A percentile compares a stretch with the other conserved stretches of the same genome.
Evolutionary conservation across 75 land plant genomes (phyloP).

Genomic region (Pinus taeda): DNA sequence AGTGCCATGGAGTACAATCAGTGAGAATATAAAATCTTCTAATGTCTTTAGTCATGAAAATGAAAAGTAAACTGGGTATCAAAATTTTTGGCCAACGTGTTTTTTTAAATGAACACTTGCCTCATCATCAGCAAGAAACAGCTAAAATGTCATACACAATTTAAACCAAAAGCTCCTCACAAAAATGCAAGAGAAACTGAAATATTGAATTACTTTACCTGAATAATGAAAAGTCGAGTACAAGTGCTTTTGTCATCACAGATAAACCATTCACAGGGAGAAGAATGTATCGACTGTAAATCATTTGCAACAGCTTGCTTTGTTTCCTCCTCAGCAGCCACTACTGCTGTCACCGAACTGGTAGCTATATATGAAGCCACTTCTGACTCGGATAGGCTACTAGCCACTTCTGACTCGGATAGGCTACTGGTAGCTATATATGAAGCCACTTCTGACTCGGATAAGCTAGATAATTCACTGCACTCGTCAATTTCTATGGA

Average conservation of each 20-base stretch:
- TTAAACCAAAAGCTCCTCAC: no score
- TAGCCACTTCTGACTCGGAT: no score
- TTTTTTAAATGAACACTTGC: no score
- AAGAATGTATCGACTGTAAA: slow-evolving; percentile 48
- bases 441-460: no score
- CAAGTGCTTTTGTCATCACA: slow-evolving; percentile 63
- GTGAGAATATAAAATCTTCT: not conserved
- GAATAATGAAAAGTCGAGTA: slow-evolving; percentile 77
- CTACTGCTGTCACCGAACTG: slow-evolving; percentile 59
- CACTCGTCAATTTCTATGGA: not conserved
- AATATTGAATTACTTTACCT: slow-evolving; percentile 35
- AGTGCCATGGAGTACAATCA: not conserved
- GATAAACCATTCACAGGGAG: slow-evolving; percentile 92
- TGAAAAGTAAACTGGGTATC: no score
- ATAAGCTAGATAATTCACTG: slow-evolving; percentile 8
- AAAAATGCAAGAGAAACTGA: no score
- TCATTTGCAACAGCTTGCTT: slow-evolving; percentile 71
- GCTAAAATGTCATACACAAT: no score
- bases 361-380: slow-evolving; percentile 47
- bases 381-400: slow-evolving; percentile 16
- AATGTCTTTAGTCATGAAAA: no score
- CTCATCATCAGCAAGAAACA: no score
- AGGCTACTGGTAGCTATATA: no score
- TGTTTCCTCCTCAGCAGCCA: slow-evolving; percentile 77
- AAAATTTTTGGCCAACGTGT: no score